Evolutionary conservation across 345 rosid species (phyloP).

Genomic region (Populus simonii): DNA sequence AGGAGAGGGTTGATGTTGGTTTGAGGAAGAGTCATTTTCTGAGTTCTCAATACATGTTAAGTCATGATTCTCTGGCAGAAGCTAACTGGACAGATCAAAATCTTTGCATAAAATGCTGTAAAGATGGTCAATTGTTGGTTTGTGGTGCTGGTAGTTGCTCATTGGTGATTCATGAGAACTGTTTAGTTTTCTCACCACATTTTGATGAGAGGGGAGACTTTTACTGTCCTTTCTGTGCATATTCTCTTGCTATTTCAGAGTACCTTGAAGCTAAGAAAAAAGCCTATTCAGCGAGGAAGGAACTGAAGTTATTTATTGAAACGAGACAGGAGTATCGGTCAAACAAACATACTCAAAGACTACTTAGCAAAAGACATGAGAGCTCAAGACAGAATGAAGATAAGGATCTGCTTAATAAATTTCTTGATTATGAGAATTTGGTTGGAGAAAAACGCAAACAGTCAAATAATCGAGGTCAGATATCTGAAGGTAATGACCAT

Average conservation of each 20-base stretch:
- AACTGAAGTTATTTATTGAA: conserved; percentile 33
- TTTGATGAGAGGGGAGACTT: conserved; percentile 40
- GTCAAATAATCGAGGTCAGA: conserved; percentile 5
- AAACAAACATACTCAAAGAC: conserved; percentile 11
- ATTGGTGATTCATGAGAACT: conserved; percentile 45
- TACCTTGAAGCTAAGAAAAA: conserved; percentile 40
- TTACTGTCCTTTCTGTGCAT: conserved; percentile 57
- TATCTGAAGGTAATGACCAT: conserved; percentile 5
- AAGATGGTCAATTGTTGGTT: conserved; percentile 40
- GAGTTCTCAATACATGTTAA: conserved; percentile 22
- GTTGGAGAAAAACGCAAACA: conserved; percentile 8
- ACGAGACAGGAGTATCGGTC: conserved; percentile 16
- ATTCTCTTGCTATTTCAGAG: conserved; percentile 41
- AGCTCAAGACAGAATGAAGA: conserved; percentile 20
- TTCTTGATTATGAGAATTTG: conserved; percentile 16
- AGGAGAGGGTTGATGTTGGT: conserved; percentile 30
- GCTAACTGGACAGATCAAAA: conserved; percentile 35
- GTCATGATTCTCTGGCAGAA: conserved; percentile 18
- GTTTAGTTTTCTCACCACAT: conserved; percentile 38
- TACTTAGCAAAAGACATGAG: conserved; percentile 3
- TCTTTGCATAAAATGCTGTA: conserved; percentile 50
- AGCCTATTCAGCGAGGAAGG: conserved; percentile 37
- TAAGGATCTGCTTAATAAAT: conserved; percentile 2
- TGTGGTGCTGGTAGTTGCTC: conserved; percentile 48
- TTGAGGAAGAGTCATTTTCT: conserved; percentile 38